A percentile compares a stretch with the other conserved stretches of the same genome.
Conservation (phyloP, 2,329 filamentous ascomycete genomes). For the Penicillium nordicum region DNA sequence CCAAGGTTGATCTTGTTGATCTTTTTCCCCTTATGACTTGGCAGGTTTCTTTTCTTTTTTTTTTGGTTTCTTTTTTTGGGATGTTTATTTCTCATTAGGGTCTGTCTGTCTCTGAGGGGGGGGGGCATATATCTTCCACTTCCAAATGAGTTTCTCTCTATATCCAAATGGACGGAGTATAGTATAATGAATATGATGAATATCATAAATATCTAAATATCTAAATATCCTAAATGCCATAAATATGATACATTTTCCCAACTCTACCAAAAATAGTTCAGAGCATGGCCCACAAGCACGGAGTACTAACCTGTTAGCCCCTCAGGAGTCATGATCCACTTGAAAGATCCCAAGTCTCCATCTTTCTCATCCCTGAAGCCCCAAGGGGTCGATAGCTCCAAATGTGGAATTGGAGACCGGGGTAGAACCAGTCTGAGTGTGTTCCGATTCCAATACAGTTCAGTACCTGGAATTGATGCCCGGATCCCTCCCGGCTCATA, state of each 20-base stretch:
- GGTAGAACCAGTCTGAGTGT: conserved; percentile 14
- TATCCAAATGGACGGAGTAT: neutral
- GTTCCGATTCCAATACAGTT: neutral
- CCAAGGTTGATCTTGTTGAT: conserved; percentile 1
- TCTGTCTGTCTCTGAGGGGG: neutral
- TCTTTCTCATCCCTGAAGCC: conserved; percentile 12
- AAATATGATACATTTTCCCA: conserved; percentile 11
- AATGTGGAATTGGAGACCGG: conserved; percentile 24
- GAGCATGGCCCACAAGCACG: conserved; percentile 11
- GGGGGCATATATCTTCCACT: neutral
- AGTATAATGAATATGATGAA: neutral
- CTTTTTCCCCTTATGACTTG: neutral
- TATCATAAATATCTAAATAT: neutral
- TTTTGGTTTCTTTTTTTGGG: neutral
- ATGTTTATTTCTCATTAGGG: neutral
- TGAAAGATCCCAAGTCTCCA: conserved; percentile 14
- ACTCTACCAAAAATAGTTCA: conserved; percentile 15
- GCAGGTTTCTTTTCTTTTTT: neutral
- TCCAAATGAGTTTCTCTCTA: neutral
- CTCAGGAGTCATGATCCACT: conserved; percentile 15
- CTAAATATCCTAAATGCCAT: too few relatives aligned
- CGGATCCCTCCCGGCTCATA: neutral
- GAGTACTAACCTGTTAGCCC: conserved; percentile 5
- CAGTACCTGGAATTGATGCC: conserved; percentile 6
- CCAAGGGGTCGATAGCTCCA: conserved; percentile 21